phyloP scores from a whole-genome alignment of 345 rosid species.

The Toxicodendron radicans region DNA sequence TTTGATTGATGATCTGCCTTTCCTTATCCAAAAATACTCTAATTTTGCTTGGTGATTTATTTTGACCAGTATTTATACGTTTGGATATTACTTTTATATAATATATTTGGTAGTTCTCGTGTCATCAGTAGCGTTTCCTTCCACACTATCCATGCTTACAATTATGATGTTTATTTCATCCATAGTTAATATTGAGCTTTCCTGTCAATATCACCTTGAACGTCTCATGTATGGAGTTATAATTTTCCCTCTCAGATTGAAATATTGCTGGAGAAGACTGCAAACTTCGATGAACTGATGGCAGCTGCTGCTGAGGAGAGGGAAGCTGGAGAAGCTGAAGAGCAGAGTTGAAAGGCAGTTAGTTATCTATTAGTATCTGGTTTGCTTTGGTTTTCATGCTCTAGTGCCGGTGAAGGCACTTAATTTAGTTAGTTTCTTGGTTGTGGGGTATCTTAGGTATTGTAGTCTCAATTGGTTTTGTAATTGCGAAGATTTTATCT shows the following conservation, averaged over 20 bases:
- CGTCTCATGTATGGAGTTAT: constrained; percentile 1
- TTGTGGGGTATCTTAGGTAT: constrained; percentile 19
- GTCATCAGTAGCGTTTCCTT: neutral
- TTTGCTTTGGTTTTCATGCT: constrained; percentile 18
- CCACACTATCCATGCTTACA: neutral
- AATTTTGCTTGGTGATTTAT: neutral
- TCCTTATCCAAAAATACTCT: neutral
- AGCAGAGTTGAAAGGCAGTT: constrained; percentile 37
- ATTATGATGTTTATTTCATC: neutral
- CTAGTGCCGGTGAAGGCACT: constrained; percentile 10
- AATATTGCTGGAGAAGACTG: constrained; percentile 70
- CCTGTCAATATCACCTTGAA: neutral
- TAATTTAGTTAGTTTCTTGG: constrained; percentile 13
- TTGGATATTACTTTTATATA: neutral
- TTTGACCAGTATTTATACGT: neutral
- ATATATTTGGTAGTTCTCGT: neutral
- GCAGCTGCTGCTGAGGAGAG: constrained; percentile 72
- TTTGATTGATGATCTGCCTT: neutral
- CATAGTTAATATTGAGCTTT: neutral
- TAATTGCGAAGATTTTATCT: constrained; percentile 14
- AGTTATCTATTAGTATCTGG: neutral
- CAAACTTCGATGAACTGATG: constrained; percentile 87
- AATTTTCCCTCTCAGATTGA: constrained; percentile 50
- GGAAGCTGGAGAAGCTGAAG: constrained; percentile 50
- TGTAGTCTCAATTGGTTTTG: constrained; percentile 1